Base-by-base conservation (phyloP, 495 filamentous ascomycete species). In the Aspergillus diversus region DNA sequence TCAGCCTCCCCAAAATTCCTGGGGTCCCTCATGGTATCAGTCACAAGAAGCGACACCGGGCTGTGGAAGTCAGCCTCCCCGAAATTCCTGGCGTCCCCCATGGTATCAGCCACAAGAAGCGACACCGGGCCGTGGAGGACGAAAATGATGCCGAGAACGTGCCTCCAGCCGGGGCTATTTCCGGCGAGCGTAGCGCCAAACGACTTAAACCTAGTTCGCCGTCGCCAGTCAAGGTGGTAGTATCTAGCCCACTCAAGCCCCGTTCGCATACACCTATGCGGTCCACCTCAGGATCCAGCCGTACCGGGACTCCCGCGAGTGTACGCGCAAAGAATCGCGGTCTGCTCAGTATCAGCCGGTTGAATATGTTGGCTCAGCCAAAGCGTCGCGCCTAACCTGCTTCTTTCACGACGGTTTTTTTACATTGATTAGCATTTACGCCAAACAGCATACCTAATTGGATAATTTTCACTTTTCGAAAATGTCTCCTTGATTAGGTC, bases 31-130 rank as follows among this genome's bases (percentile, higher is more conserved):
- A 92, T 67, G 90, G 90, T 37, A 86, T 93, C 69, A 69, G 75
- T 5, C 91, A 89, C 76, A 91, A 93, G 80, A 92, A 92, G 77
- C 82, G 89, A 67, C 80, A 82, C 59, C 82, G 84, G 33, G 78
- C 75, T 12, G 75, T 78, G 34, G 73, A 71, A 53, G 56, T 57
- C 35, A 52, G 27, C 11, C 61, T 72, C 55, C 69, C 73, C 7
- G 74, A 77, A 6, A 69, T 82, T 43, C 71, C 73, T 0, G 76
- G 84, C 11, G 78, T 90, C 35, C 81, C 88, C 5, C 89, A 92
- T 67, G 90, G 90, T 35, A 86, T 93, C 69, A 69, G 75, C 4
- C 91, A 89, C 76, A 91, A 93, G 80, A 92, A 92, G 77, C 82
- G 89, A 67, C 80, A 82, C 60, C 82, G 84, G 33, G 78, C 75